Evolutionary conservation across 768 basidiomycete species (phyloP), one percentile per base, ranked within the genome.

Genomic region (Podaxis rugospora): DNA sequence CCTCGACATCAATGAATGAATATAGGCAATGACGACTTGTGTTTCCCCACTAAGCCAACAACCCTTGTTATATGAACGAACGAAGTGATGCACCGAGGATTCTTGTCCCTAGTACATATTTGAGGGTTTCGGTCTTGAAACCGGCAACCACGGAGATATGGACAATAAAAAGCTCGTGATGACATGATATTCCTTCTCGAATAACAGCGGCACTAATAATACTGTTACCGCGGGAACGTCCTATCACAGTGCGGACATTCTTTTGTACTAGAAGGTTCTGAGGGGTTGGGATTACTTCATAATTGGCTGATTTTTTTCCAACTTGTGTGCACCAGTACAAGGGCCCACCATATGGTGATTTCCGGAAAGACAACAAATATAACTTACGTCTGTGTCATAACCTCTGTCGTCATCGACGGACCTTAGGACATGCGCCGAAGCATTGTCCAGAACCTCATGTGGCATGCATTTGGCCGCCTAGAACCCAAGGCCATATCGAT

Each of bases 71-170:
- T 9, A 32, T 32, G 32, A 9, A 9, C 32, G 32, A 32, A 32
- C 32, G 9, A 32, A 32, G 32, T 32, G 32, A 32, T 32, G 32
- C 32, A 32, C 32, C 32, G 32, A 32, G 32, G 32, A 40, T 40
- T 14, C 16, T 5, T 4, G 39, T 42, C 36, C 40, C 28, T 35
- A 35, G 11, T 46, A 36, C 27, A 28, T 46, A 7, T 10, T n/a
- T 55, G 54, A 23, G 37, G 3, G 40, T 47, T 47, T 57, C 46
- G 42, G 55, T 36, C 18, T 49, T 49, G 18, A 13, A 10, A 36
- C 55, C 55, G 55, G 35, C 28, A 47, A 49, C 44, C 55, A 57
- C 55, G 55, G 55, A 57, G 55, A 47, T 57, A 39, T 14, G 44
- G 55, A 46, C 32, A 46, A 49, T 36, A 57, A 46, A 21, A 32